Base-by-base conservation (phyloP, 1,284 basidiomycete species). In the Leccinum angustisporum region DNA sequence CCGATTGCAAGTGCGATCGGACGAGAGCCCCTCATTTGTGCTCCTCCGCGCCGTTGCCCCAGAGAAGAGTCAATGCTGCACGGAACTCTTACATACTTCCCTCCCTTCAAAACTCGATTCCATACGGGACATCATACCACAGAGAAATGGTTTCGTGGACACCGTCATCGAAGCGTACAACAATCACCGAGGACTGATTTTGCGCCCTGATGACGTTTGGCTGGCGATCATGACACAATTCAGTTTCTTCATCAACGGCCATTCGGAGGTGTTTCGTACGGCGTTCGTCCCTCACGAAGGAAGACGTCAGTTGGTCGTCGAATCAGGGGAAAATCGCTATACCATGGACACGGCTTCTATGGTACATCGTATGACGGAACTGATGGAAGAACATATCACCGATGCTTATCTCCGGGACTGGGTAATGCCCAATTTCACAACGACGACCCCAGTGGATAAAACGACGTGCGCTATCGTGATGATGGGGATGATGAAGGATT, bases 141-240 rank as follows among this genome's bases (percentile, higher is more conserved):
- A 50, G 2, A 48, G 61, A 10, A 78, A 80, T 57, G 78, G 79
- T 0, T 74, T 80, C 36, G 77, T 80, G 7, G 61, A 73, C 33
- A 74, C 79, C 14, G 71, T 77, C 33, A 56, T 77, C 25, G 65
- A 73, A 53, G 79, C 79, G 3, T 80, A 80, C 65, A 76, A 72
- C 38, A 61, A 75, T 3, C 80, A 81, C 59, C 75, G 75, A 9
- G 71, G 70, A 4, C 72, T 81, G 14, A 66, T 72, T 58, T 60
- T 75, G 33, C 74, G 79, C 5, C 80, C 80, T 0, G 79, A 80
- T 56, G 79, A 81, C 58, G 70, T 82, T 25, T 82, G 81, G 81
- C 68, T 80, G 27, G 73, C 77, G 4, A 81, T 82, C 62, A 63
- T 82, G 16, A 65, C 69, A 1, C 81, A 82, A 56, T 78, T 82